Evolutionary conservation across 495 filamentous ascomycete species (phyloP).

Genomic region (Rusavskia elegans): DNA sequence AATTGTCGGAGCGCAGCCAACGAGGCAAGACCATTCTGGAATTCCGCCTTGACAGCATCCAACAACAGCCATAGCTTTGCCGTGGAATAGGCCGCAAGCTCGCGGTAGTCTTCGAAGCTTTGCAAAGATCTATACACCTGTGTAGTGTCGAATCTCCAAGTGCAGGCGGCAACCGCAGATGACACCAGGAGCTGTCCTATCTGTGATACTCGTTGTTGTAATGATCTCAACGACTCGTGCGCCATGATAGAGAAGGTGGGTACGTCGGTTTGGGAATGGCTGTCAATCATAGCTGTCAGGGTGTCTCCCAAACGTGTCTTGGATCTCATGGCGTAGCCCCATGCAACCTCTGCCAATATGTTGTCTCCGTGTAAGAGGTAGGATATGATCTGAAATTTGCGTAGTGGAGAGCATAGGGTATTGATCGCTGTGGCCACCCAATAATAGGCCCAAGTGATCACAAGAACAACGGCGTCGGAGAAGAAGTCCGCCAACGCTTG

Average conservation of each 20-base stretch:
- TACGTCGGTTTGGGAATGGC: constrained; percentile 32
- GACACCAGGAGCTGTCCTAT: not conserved
- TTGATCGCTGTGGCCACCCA: constrained; percentile 29
- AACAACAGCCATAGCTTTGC: too few relatives aligned
- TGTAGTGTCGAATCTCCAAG: not conserved
- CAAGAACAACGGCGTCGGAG: constrained; percentile 42
- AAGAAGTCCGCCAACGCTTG: constrained; percentile 57
- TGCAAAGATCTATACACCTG: not conserved
- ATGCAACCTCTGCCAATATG: constrained; percentile 8
- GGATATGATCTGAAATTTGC: constrained; percentile 23
- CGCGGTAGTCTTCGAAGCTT: not conserved
- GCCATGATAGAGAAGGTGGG: constrained; percentile 45
- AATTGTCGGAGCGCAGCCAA: constrained; percentile 2
- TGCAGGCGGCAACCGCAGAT: not conserved
- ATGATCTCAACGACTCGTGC: constrained; percentile 37
- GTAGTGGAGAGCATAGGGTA: constrained; percentile 28
- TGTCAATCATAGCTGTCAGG: constrained; percentile 2
- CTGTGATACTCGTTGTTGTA: constrained; percentile 25
- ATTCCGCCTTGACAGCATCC: not conserved
- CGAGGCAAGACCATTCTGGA: not conserved
- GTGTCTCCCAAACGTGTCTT: constrained; percentile 8
- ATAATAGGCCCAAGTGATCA: constrained; percentile 39
- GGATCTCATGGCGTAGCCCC: constrained; percentile 17
- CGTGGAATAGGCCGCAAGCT: not conserved
- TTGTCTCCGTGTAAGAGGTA: constrained; percentile 24